These are phyloP conservation scores for Arabidopsis hybrid DNA, from an alignment of 441 rosid genomes.

Conservation along the genomic window DNA sequence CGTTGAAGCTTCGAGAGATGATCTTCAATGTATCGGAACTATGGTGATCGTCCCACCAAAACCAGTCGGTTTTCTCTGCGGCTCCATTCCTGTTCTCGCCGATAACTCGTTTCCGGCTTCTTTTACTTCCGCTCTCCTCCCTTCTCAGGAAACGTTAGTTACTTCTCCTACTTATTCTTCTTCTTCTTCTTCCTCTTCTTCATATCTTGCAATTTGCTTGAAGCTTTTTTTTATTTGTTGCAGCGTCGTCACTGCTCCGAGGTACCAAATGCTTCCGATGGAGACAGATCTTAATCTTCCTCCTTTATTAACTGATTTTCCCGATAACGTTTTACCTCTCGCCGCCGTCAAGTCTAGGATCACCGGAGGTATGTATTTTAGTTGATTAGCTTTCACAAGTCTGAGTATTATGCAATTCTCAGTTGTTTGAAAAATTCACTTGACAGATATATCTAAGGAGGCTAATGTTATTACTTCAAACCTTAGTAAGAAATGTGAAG, in stretches of 20 bases:
- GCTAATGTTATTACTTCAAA: conserved; percentile 68
- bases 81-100: conserved; percentile 87
- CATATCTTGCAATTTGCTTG: conserved; percentile 4
- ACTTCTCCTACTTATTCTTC: not conserved
- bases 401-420: not conserved
- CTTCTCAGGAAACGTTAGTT: conserved; percentile 65
- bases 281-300: conserved; percentile 87
- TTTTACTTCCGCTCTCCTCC: conserved; percentile 75
- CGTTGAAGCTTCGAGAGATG: conserved; percentile 59
- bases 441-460: conserved; percentile 73
- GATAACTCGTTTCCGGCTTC: conserved; percentile 72
- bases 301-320: conserved; percentile 63
- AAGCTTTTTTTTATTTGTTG: conserved; percentile 8
- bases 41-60: conserved; percentile 77
- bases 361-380: conserved; percentile 58
- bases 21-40: conserved; percentile 77
- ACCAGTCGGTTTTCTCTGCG: conserved; percentile 87
- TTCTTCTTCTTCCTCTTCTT: conserved; percentile 4
- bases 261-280: conserved; percentile 77
- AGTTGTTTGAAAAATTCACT: not conserved
- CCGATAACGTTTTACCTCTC: conserved; percentile 73
- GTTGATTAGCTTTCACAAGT: too few species aligned
- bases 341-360: conserved; percentile 63
- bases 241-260: conserved; percentile 70
- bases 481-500: conserved; percentile 81